Base-by-base conservation (phyloP, 2,329 filamentous ascomycete genomes). In the Apiospora kogelbergensis region DNA sequence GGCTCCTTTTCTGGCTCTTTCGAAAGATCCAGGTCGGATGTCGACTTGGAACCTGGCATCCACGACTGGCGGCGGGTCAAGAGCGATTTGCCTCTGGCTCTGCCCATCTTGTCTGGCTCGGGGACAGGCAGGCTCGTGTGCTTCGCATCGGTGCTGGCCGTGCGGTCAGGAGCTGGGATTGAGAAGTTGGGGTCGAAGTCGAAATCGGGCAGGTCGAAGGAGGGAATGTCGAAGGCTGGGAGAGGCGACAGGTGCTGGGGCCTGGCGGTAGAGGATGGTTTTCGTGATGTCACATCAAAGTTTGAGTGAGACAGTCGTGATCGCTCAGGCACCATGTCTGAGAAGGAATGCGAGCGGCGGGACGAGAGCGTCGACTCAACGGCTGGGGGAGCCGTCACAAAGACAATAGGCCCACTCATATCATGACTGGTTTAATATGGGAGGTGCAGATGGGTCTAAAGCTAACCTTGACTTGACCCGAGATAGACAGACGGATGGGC, bases 11-110 rank as follows among this genome's bases (percentile, higher is more conserved):
- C 53, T 33, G 33, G 53, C 5, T 13, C 53, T 37, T 37, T 30
- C 4, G 53, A n/a, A 37, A 60, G 13, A 76, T 75, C n/a, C 80
- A 72, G 67, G 17, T 83, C 79, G 46, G 80, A 75, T 5, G 79
- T 74, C 15, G 82, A 81, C 71, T 81, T 85, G 30, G 84, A 82
- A 74, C 79, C 79, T 17, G 82, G 80, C 69, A 88, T 81, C 87
- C 86, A 89, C 70, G 84, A 85, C 69, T 83, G 82, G 4, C 84
- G 84, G 67, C 84, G 82, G 70, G 84, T 84, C 67, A 84, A 80
- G 65, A 86, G 78, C 57, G 85, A 83, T 71, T 78, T 83, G 72
- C 81, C 84, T 76, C 82, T 84, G 72, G 65, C 42, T 53, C 44
- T 40, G 42, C 74, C 76, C 71, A 74, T 74, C 68, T 70, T 77